phyloP scores from a whole-genome alignment of 2,329 filamentous ascomycete genomes.

The Penicillium italicum region DNA sequence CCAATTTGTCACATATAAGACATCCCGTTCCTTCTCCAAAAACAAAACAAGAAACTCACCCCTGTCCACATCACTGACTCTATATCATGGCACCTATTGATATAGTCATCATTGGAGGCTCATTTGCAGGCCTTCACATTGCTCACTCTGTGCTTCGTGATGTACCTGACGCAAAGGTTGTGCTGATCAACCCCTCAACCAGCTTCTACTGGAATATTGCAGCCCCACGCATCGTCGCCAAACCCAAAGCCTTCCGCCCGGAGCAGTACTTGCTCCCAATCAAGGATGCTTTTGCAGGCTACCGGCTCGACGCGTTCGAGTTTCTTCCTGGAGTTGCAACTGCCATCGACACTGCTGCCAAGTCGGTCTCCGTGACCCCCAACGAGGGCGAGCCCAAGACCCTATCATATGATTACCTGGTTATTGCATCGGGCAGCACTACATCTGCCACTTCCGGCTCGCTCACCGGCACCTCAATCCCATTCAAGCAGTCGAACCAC shows the following conservation, averaged over 20 bases:
- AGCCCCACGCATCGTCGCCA: conserved; percentile 52
- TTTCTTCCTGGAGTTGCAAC: conserved; percentile 52
- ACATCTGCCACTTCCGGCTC: conserved; percentile 42
- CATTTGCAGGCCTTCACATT: conserved; percentile 34
- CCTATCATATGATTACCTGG: conserved; percentile 52
- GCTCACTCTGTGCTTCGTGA: conserved; percentile 39
- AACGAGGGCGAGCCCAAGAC: conserved; percentile 23
- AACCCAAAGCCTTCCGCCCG: conserved; percentile 45
- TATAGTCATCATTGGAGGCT: conserved; percentile 40
- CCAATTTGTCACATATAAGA: conserved; percentile 10
- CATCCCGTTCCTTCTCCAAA: background rate
- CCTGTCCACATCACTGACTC: background rate
- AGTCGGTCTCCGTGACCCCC: conserved; percentile 46
- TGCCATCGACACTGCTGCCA: conserved; percentile 42
- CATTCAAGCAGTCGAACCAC: conserved; percentile 45
- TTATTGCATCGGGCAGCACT: conserved; percentile 54
- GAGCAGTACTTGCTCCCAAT: conserved; percentile 52
- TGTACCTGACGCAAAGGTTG: conserved; percentile 44
- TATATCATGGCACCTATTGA: conserved; percentile 18
- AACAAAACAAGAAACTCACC: background rate
- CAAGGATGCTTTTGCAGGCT: conserved; percentile 49
- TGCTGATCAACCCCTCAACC: conserved; percentile 52
- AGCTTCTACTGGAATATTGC: conserved; percentile 54
- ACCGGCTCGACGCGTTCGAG: conserved; percentile 46
- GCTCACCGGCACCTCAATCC: conserved; percentile 29